phyloP scores from a whole-genome alignment of 78 protist species.

The Protostelium mycophagum region DNA sequence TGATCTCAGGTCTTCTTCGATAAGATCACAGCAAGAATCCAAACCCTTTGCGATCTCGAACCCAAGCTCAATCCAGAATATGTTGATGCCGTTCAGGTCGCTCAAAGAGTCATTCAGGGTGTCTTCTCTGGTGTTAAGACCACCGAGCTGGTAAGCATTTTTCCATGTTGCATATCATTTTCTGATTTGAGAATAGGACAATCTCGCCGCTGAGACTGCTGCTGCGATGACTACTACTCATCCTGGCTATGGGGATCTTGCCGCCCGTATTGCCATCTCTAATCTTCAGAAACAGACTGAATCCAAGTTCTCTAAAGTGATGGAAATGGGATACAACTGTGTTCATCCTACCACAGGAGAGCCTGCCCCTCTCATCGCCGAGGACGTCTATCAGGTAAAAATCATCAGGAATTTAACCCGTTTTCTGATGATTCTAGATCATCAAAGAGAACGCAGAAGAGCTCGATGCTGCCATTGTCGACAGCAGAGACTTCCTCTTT shows the following conservation, averaged over 20 bases:
- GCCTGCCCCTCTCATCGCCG: slow-evolving; percentile 81
- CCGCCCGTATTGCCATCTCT: slow-evolving; percentile 93
- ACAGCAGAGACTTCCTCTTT: slow-evolving; percentile 88
- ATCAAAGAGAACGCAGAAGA: slow-evolving; percentile 55
- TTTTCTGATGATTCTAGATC: slow-evolving; percentile 4
- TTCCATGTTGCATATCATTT: background rate
- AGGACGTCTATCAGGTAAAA: slow-evolving; percentile 45
- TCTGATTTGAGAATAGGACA: slow-evolving; percentile 37
- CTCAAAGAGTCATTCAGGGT: slow-evolving; percentile 82
- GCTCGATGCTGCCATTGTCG: slow-evolving; percentile 73
- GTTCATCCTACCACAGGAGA: slow-evolving; percentile 62
- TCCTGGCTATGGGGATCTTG: slow-evolving; percentile 95
- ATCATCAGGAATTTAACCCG: no score
- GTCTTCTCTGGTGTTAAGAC: slow-evolving; percentile 82
- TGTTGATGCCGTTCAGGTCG: slow-evolving; percentile 73
- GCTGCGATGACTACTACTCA: slow-evolving; percentile 88
- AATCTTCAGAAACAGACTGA: slow-evolving; percentile 92
- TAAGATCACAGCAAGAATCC: slow-evolving; percentile 76
- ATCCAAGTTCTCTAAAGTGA: slow-evolving; percentile 56
- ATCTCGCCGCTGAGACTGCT: slow-evolving; percentile 94
- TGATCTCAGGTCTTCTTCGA: slow-evolving; percentile 48
- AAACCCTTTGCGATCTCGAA: slow-evolving; percentile 74
- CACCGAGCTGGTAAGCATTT: slow-evolving; percentile 45
- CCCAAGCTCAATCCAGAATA: slow-evolving; percentile 65
- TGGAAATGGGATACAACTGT: slow-evolving; percentile 58